Base-by-base conservation (phyloP, 768 basidiomycete species). In the Gyrodon lividus region DNA sequence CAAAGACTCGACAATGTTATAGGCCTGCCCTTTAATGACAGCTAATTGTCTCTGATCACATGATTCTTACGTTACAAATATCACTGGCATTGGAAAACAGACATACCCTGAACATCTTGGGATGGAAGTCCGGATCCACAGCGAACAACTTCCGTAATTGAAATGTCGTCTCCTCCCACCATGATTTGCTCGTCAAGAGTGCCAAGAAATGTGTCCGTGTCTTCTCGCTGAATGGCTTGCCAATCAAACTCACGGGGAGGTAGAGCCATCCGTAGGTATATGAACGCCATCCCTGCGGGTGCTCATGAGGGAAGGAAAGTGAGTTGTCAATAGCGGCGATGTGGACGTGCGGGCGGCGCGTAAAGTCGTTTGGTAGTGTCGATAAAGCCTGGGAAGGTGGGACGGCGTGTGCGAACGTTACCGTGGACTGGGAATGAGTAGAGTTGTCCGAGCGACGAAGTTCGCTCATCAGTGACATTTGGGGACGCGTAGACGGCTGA, bases 321-420 rank as follows among this genome's bases (percentile, higher is more conserved):
- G 90, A 93, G 67, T 95, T 95, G 63, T 95, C 93, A 55, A 96
- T 96, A 9, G 92, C 92, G 40, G 92, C 92, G 50, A 94, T 89
- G 63, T 93, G 92, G 38, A 94, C 83, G 63, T 94, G 92, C 2
- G 91, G 89, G 54, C 77, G 77, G 45, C 80, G 78, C 38, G 74
- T 80, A 61, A 83, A 87, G 43, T 61, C 60, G 14, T 56, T 51
- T 34, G 67, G 59, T 22, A 70, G 64, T 26, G 71, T 67, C 17
- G 72, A 71, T 26, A 59, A 37, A 45, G 50, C 71, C 58, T 54
- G 76, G 67, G 72, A 58, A 56, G 70, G 50, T 67, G 69, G 50
- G 66, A 69, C 55, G 70, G 70, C 51, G 64, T 74, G 26, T 69
- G 70, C 38, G 73, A 71, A 68, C 33, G 74, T 69, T 20, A 73